Conservation (phyloP, 441 rosid species). For the Jatropha multifida region DNA sequence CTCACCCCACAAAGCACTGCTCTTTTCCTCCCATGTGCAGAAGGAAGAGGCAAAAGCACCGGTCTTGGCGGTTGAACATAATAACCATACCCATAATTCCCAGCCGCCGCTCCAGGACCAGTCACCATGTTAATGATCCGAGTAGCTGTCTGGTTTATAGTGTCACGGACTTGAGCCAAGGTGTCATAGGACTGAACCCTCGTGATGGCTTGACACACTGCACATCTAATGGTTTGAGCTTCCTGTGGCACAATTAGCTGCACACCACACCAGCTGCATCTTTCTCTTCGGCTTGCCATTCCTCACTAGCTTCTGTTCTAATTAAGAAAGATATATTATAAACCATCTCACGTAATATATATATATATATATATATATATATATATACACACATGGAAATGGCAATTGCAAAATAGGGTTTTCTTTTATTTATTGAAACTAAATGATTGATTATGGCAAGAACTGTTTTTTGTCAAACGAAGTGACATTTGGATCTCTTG, state of each 20-base stretch:
- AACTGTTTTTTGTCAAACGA: slow-evolving; percentile 13
- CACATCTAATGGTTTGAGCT: slow-evolving; percentile 46
- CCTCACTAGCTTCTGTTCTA: neutral
- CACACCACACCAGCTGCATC: slow-evolving; percentile 54
- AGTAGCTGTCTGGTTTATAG: slow-evolving; percentile 31
- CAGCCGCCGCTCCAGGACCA: neutral
- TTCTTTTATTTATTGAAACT: neutral
- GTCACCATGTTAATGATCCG: slow-evolving; percentile 22
- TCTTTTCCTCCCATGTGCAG: slow-evolving; percentile 56
- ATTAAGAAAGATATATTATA: neutral
- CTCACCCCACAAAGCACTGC: slow-evolving; percentile 73
- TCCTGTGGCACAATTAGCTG: slow-evolving; percentile 44
- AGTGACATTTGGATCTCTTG: neutral
- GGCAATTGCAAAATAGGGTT: neutral
- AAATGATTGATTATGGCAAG: neutral
- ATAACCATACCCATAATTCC: neutral
- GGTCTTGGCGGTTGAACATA: slow-evolving; percentile 25
- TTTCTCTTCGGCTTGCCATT: slow-evolving; percentile 45
- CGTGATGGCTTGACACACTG: slow-evolving; percentile 48
- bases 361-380: no score
- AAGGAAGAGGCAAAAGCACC: slow-evolving; percentile 26
- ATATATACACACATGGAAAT: neutral
- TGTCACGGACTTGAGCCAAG: slow-evolving; percentile 27
- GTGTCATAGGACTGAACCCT: slow-evolving; percentile 26
- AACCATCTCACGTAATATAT: no score